Evolutionary conservation across 108 stramenopile species (phyloP), one percentile per base, ranked within the genome.

Genomic region (Pinguiococcus pyrenoidosus): DNA sequence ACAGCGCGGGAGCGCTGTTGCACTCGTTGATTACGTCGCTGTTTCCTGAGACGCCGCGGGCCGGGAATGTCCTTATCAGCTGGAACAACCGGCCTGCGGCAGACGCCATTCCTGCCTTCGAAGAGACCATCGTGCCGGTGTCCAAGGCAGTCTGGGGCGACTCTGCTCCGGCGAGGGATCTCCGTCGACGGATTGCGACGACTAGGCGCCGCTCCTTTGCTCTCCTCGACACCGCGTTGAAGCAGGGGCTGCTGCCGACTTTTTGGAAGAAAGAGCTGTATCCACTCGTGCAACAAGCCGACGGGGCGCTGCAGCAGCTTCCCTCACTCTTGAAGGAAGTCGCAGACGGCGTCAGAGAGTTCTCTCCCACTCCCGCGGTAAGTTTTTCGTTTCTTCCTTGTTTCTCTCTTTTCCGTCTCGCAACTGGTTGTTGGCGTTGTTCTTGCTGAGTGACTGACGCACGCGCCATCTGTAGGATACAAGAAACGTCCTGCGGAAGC

Each of bases 41-140:
- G 5, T 87, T 88, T 58, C 87, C 90, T 26, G 87, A 88, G 54
- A 88, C 86, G 21, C 90, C 64, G 14, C 16, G 64, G 1, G 85
- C 85, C 0, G 90, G 79, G 35, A 87, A 87, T 64, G 85, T 84
- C 2, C 47, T 84, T 14, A 57, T 89, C 22, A 79, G 80, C 54
- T 92, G 75, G 73, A 92, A 92, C 68, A 87, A 92, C 69, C 78
- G 82, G 57, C 79, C 76, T 1, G 81, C 83, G 6, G 36, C 44
- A 28, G 81, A 84, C 8, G 85, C 85, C 1, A 76, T 88, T 3
- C 87, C 87, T 0, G 54, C 81, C 22, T 86, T 89, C 59, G 81
- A 84, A 33, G 84, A 86, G 63, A 61, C 86, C 12, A 62, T 85
- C 46, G 77, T 82, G 8, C 87, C 87, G 4, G 52, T 84, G 20